Percentiles rank a stretch among this genome's conserved stretches.
Evolutionary conservation across 2,329 filamentous ascomycete genomes (phyloP).

Genomic region (Hortaea sp.): DNA sequence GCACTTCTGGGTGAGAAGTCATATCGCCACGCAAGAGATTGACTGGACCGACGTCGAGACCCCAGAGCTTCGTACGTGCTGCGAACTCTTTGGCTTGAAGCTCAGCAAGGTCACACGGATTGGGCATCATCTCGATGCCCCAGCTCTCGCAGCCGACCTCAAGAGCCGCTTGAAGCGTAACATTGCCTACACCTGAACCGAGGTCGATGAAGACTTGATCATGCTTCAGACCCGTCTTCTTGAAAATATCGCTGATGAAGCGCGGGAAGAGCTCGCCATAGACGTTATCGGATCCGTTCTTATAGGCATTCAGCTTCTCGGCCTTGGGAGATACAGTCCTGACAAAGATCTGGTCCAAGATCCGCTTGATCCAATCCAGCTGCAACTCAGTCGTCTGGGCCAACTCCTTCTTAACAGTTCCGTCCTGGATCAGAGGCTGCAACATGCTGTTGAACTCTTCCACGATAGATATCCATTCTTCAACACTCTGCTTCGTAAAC

Average conservation of each 20-base stretch:
- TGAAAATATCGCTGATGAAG: slow-evolving; percentile 75
- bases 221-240: slow-evolving; percentile 66
- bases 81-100: slow-evolving; percentile 74
- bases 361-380: slow-evolving; percentile 58
- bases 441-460: slow-evolving; percentile 68
- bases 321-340: slow-evolving; percentile 86
- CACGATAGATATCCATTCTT: slow-evolving; percentile 63
- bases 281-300: slow-evolving; percentile 83
- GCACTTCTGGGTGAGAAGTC: slow-evolving; percentile 59
- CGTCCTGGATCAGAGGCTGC: slow-evolving; percentile 54
- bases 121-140: slow-evolving; percentile 94
- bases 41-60: slow-evolving; percentile 68
- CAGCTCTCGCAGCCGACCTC: slow-evolving; percentile 90
- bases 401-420: slow-evolving; percentile 62
- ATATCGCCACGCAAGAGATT: slow-evolving; percentile 78
- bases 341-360: slow-evolving; percentile 71
- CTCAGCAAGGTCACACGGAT: slow-evolving; percentile 72
- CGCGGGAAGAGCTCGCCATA: slow-evolving; percentile 86
- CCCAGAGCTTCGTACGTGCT: slow-evolving; percentile 82
- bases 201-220: slow-evolving; percentile 86
- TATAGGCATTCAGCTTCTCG: slow-evolving; percentile 71
- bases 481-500: slow-evolving; percentile 51
- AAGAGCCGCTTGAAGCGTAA: slow-evolving; percentile 84
- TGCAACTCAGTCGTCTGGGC: slow-evolving; percentile 58
- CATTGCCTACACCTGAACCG: slow-evolving; percentile 91